phyloP scores from a whole-genome alignment of 192 early-diverging fungal genomes.

The Backusella morwellensis region DNA sequence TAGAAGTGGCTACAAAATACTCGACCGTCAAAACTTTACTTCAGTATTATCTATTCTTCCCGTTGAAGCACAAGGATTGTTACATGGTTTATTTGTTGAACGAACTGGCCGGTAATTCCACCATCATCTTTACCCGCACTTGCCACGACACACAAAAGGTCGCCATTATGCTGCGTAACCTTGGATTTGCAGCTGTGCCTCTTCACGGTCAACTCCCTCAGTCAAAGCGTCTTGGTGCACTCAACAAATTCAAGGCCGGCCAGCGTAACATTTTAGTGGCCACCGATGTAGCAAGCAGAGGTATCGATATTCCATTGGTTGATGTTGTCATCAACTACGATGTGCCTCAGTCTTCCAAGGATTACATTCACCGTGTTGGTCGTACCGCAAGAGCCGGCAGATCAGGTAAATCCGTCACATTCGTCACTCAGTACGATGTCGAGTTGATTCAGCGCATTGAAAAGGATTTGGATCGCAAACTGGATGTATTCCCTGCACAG shows the following conservation, averaged over 20 bases:
- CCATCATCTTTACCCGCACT: constrained; percentile 93
- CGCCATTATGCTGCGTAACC: constrained; percentile 82
- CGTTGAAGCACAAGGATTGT: constrained; percentile 92
- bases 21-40: constrained; percentile 90
- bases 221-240: constrained; percentile 87
- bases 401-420: constrained; percentile 76
- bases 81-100: constrained; percentile 93
- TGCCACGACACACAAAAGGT: constrained; percentile 85
- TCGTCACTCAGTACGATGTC: constrained; percentile 91
- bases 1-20: constrained; percentile 97
- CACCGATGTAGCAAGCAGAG: constrained; percentile 90
- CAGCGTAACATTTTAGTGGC: constrained; percentile 87
- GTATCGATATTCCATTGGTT: constrained; percentile 95
- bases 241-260: constrained; percentile 94
- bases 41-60: constrained; percentile 97
- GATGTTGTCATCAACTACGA: constrained; percentile 98
- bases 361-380: constrained; percentile 87
- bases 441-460: constrained; percentile 95
- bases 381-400: constrained; percentile 83
- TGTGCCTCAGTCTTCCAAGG: constrained; percentile 85
- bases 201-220: constrained; percentile 93
- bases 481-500: constrained; percentile 80
- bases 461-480: constrained; percentile 83
- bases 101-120: constrained; percentile 87
- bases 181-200: constrained; percentile 93